Base-by-base conservation (phyloP, 345 rosid genomes). In the Syzygium grande region DNA sequence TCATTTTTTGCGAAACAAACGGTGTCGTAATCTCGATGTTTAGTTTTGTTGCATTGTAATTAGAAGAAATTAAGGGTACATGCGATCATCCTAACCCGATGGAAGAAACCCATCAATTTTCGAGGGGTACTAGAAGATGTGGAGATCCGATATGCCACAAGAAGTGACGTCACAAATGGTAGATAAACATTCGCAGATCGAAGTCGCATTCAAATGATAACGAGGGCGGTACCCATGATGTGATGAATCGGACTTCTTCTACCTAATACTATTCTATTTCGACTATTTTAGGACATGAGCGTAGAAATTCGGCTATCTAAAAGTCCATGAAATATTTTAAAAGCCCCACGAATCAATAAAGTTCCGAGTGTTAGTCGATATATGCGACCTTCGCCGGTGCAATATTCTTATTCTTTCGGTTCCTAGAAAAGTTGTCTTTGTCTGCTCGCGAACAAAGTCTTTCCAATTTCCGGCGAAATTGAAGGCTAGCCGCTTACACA, bases 81-180 rank as follows among this genome's bases (percentile, higher is more conserved):
- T 7, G 25, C 5, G 10, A 55, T 54, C 58, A 6, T 54, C 9
- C 58, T 54, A 54, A 54, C 8, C 55, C 7, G 19, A 52, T 2
- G 21, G 19, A 52, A 52, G 55, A 52, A 16, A 16, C 16, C 54
- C 17, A 15, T 52, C 54, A 5, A 61, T 61, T n/a, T n/a, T 61
- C 2, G 0, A n/a, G 19, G 38, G 73, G 5, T 61, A 61, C 73
- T n/a, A 6, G 38, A 17, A 61, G 73, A n/a, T n/a, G 15, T 1
- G 2, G 38, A n/a, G 73, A n/a, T 63, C 38, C 8, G 30, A n/a
- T n/a, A 61, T 30, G 0, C 30, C 30, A 11, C 5, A 0, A 25
- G 30, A 6, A 25, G 65, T 0, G 3, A 8, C 0, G 1, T 15
- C 0, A 0, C 77, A 29, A 65, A 34, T 0, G 11, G 1, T 65